Conservation (phyloP, 2,329 filamentous ascomycete species). For the Fusarium graminum region DNA sequence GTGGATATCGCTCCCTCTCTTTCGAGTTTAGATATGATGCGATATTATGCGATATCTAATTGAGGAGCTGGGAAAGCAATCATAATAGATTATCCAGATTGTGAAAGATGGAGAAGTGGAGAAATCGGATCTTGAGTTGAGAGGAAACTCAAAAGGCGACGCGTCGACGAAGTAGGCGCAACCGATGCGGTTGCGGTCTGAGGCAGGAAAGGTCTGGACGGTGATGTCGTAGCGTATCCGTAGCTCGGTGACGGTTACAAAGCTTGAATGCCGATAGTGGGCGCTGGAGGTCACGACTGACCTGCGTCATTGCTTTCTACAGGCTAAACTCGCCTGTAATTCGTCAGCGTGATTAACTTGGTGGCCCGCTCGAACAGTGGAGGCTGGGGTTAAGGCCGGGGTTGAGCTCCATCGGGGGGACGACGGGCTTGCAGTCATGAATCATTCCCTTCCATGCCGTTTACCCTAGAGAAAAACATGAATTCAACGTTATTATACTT, state of each 20-base stretch:
- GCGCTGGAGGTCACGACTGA: conserved; percentile 35
- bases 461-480: conserved; percentile 14
- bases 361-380: conserved; percentile 15
- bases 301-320: conserved; percentile 44
- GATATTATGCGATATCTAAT: conserved; percentile 28
- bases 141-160: conserved; percentile 31
- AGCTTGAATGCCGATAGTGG: conserved; percentile 26
- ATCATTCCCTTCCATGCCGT: conserved; percentile 17
- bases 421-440: conserved; percentile 28
- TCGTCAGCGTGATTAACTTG: conserved; percentile 22
- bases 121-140: conserved; percentile 1
- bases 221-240: conserved; percentile 34
- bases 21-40: conserved; percentile 31
- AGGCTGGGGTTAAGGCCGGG: conserved; percentile 24
- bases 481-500: background rate
- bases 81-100: conserved; percentile 28
- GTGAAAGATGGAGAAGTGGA: conserved; percentile 16
- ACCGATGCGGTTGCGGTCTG: conserved; percentile 28
- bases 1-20: conserved; percentile 26
- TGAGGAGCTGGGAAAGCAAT: conserved; percentile 28
- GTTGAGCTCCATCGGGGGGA: conserved; percentile 33
- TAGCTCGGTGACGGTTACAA: conserved; percentile 38
- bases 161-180: conserved; percentile 31
- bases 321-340: conserved; percentile 22
- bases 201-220: conserved; percentile 24